Evolutionary conservation across 2,329 filamentous ascomycete species (phyloP), one percentile per base, ranked within the genome.

Genomic region (Arachnopeziza araneosa): DNA sequence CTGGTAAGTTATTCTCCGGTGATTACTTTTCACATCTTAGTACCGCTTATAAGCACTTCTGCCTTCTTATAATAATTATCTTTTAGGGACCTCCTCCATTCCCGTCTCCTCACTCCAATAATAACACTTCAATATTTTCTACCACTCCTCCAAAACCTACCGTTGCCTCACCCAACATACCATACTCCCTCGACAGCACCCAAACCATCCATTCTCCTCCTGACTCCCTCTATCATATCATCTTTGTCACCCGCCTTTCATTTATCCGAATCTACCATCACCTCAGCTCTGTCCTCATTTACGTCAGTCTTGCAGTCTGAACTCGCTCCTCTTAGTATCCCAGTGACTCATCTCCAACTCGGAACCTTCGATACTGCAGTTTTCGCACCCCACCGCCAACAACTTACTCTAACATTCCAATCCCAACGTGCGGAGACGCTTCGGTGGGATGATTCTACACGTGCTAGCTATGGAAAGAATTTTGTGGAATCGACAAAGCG

Each of bases 61-160:
- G n/a, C n/a, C n/a, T n/a, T n/a, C n/a, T n/a, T n/a, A 30, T 30
- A 30, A 4, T 30, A 30, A 30, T 30, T 9, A 30, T 30, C 26
- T 30, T 9, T 5, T 9, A 30, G 26, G 64, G 91, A 97, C 71
- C 88, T 92, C 36, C 86, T 98, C 73, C 96, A 97, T 74, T 93
- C 91, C 19, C 93, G 96, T 70, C 83, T 99, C 14, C 82, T 98
- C 58, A 89, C 92, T 60, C 93, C 93, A 1, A 91, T 98, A 66
- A 83, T 96, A 56, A 92, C 90, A 5, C 87, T 93, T 49, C 93
- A 97, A 76, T 84, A 90, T 57, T 95, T 98, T 76, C 80, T 98
- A n/a, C 89, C 89, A 0, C 84, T 93, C 30, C 80, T 93, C 56
- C 89, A 84, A 2, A 79, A 80, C 68, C 71, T 81, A 77, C 55